These are phyloP conservation scores for Passiflora organensis DNA, from an alignment of 345 rosid species.

Conservation along the genomic window DNA sequence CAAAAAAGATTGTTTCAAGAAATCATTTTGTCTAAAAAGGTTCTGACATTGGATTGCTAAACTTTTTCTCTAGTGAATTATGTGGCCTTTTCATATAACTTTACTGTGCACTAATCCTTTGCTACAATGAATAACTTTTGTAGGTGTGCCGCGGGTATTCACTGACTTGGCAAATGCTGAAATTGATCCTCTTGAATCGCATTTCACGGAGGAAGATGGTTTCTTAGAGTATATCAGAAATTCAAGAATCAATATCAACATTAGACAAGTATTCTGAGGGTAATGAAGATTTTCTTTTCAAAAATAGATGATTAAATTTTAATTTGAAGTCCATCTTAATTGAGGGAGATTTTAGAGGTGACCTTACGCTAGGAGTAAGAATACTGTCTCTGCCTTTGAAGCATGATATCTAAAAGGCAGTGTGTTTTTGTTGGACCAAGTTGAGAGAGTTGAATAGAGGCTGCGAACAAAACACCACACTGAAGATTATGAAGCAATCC, in stretches of 20 bases:
- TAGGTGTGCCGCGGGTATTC: slow-evolving; percentile 84
- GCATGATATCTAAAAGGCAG: no score
- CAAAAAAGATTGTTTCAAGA: no score
- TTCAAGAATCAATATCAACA: slow-evolving; percentile 86
- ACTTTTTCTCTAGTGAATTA: not conserved
- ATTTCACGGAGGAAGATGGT: slow-evolving; percentile 35
- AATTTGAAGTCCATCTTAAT: not conserved
- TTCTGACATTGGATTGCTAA: no score
- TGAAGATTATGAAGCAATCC: no score
- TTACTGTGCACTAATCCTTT: not conserved
- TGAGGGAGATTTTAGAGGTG: not conserved
- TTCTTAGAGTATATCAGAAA: slow-evolving; percentile 58
- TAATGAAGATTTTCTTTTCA: not conserved
- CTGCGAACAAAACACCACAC: no score
- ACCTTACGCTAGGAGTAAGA: not conserved
- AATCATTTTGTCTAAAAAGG: no score
- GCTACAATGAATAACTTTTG: slow-evolving; percentile 9
- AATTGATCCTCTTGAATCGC: slow-evolving; percentile 48
- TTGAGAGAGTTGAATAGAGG: not conserved
- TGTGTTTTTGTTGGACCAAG: not conserved
- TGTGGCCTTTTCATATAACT: not conserved
- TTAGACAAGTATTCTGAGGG: slow-evolving; percentile 67
- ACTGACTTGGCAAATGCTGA: slow-evolving; percentile 59
- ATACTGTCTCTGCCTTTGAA: no score
- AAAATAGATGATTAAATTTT: not conserved